Base-by-base conservation (phyloP, 306 rosid species). In the Abrus pulchellus region DNA sequence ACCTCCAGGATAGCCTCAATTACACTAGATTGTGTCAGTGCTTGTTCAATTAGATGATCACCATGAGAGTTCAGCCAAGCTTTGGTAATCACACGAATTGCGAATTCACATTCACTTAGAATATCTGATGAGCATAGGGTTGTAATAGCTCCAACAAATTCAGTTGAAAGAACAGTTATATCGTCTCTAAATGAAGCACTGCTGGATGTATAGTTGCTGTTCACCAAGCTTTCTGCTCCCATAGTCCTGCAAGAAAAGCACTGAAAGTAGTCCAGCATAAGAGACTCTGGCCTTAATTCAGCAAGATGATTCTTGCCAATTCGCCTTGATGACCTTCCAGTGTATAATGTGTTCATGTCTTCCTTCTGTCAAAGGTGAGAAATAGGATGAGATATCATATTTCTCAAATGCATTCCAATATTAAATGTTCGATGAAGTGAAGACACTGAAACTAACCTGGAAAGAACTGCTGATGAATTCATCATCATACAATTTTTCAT, bases 1-100 rank as follows among this genome's bases (percentile, higher is more conserved):
- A 90, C 90, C 85, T 88, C 90, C 3, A 92, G 77, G 87, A 92
- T 82, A 56, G 88, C 97, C 87, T 86, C 94, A 27, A 90, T 66
- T 6, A 88, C 80, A 20, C 88, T 80, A 45, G 86, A 76, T 50
- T 84, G 86, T 66, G 87, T 77, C 70, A 92, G 76, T 53, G 88
- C 87, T 44, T 74, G 90, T 78, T 89, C 87, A 66, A 89, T 73
- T 68, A 54, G 74, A 64, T 86, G 79, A 64, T 87, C 84, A 1
- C 86, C 89, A 50, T 78, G 82, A 2, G 91, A 88, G 30, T 84
- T 87, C 83, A 88, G 78, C 97, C 97, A 93, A 30, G 90, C 90
- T 77, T 77, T 85, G 36, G 91, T 63, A 60, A 93, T 83, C 43
- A 81, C 79, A 53, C 85, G 91, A 83, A 90, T 75, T 0, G 92